A percentile compares a stretch with the other conserved stretches of the same genome.
phyloP scores from a whole-genome alignment of 2,329 filamentous ascomycete species.

The Ophiostoma australiae region DNA sequence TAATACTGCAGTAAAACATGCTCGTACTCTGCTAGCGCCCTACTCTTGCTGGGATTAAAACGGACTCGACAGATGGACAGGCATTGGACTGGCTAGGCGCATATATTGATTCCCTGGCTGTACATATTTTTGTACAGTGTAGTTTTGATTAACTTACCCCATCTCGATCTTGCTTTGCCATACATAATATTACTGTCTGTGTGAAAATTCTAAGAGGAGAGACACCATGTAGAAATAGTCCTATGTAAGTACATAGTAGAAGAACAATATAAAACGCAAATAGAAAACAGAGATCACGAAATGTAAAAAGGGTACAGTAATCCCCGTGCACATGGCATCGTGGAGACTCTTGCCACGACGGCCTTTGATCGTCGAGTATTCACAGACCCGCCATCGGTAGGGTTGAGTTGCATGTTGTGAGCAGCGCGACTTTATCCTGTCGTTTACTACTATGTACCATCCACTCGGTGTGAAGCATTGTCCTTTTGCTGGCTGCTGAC shows the following conservation, averaged over 20 bases:
- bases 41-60: not conserved
- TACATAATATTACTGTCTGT: no score
- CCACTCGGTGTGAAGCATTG: not conserved
- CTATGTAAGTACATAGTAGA: no score
- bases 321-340: not conserved
- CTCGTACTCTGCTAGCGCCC: not conserved
- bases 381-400: no score
- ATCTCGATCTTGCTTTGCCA: constrained; percentile 1
- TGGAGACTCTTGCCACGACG: not conserved
- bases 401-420: no score
- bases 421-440: no score
- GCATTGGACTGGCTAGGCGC: not conserved
- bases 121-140: no score
- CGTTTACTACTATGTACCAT: no score
- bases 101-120: no score
- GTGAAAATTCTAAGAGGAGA: not conserved
- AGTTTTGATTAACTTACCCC: not conserved
- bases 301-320: no score
- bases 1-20: not conserved
- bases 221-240: not conserved
- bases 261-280: no score
- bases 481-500: constrained; percentile 1
- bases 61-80: not conserved
- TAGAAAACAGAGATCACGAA: no score
- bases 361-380: no score